A percentile compares a stretch with the other conserved stretches of the same genome.
Conservation (phyloP, 2,329 filamentous ascomycete genomes). For the Didymella arachidicola region DNA sequence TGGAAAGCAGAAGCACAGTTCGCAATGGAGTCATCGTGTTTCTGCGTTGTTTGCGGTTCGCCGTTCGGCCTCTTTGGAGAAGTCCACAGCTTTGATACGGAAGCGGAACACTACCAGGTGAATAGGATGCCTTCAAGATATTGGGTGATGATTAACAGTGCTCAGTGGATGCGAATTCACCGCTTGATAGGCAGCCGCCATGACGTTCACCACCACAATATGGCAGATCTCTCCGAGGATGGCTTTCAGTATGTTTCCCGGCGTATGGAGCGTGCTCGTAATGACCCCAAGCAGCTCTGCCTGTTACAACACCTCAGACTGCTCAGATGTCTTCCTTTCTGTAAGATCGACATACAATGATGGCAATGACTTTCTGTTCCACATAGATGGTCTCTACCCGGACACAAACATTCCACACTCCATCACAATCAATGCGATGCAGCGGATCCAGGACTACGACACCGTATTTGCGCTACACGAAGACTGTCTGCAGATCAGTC, state of each 20-base stretch:
- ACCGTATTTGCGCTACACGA: constrained; percentile 38
- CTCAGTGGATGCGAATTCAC: constrained; percentile 37
- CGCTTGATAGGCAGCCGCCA: constrained; percentile 30
- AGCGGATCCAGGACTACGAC: constrained; percentile 19
- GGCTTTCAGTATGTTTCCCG: constrained; percentile 13
- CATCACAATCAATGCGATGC: constrained; percentile 27
- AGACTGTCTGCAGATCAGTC: constrained; percentile 33
- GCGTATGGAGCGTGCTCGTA: neutral
- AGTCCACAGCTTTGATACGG: constrained; percentile 31
- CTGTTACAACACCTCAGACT: constrained; percentile 21
- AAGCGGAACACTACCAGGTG: constrained; percentile 28
- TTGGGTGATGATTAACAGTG: neutral
- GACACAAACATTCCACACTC: constrained; percentile 11
- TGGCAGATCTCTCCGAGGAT: constrained; percentile 10
- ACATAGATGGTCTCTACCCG: constrained; percentile 21
- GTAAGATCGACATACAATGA: constrained; percentile 25
- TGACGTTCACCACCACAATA: constrained; percentile 15
- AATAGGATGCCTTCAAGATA: neutral
- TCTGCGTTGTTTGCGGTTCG: constrained; percentile 39
- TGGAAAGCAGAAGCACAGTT: constrained; percentile 30
- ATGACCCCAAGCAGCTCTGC: constrained; percentile 4
- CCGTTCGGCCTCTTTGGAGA: constrained; percentile 37
- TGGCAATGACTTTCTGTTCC: constrained; percentile 26
- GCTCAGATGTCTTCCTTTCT: constrained; percentile 30
- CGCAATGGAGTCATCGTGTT: constrained; percentile 34